Evolutionary conservation across 805 yeast genomes (phyloP), one percentile per base, ranked within the genome.

Genomic region (Saturnispora hagleri): DNA sequence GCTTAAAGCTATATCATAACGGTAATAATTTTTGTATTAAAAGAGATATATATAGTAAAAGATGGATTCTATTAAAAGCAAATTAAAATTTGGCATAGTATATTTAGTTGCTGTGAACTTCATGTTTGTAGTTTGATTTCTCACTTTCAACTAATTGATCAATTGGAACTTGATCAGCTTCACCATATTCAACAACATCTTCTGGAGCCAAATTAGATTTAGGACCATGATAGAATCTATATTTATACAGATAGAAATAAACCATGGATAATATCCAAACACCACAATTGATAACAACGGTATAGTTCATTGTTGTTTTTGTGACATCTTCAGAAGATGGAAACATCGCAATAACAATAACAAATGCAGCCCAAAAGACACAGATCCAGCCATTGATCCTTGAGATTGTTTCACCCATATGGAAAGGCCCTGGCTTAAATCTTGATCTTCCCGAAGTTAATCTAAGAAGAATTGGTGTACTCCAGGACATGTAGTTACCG

Each of bases 381-480:
- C 86, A 72, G 20, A 72, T 60, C 63, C 74, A 61, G 20, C 65
- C 59, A 48, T 78, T 76, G 38, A 80, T 64, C 9, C 65, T 59
- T 20, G 72, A 73, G 10, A 81, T 74, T 27, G 63, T 48, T 13
- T 69, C 67, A 33, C 91, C 91, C 43, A 82, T 62, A 61, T 79
- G 76, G 62, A 84, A 84, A 5, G 80, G 79, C 4, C 91, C 93
- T 2, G 88, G 88, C 13, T 62, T 69, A 58, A 82, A 81, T 45
- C 76, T 68, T 12, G 68, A 66, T 50, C 69, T 69, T 36, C 81
- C 82, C 36, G 69, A 69, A 1, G 81, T 74, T 47, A 79, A 67
- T 50, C 79, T 70, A 52, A 80, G 67, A 48, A 78, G 69, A 26
- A 80, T 75, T 22, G 89, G 89, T 44, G 73, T 69, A 48, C 78